Evolutionary conservation across 208 protist genomes (phyloP), one percentile per base, ranked within the genome.

Genomic region (Leptomonas seymouri): DNA sequence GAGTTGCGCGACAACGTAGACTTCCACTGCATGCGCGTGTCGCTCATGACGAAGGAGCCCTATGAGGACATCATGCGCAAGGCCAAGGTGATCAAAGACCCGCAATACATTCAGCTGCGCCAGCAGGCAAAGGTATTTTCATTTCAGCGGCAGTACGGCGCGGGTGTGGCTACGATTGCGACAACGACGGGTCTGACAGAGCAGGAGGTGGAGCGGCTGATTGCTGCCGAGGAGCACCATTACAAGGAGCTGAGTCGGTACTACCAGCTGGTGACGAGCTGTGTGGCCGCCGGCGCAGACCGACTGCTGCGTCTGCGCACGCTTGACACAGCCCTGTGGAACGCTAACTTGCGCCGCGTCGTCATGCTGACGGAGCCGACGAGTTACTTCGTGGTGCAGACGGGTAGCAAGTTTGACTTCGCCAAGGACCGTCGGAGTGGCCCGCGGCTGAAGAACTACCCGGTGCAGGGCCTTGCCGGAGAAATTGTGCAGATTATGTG

Each of bases 401-500:
- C 93, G 34, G 93, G 93, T 27, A 95, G 85, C 67, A 95, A 94
- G 74, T 94, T 95, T 58, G 85, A 94, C 77, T 92, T 97, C 54
- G 67, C 84, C 27, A 92, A 92, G 74, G 86, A 93, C 65, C 78
- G 85, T 44, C 91, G 91, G 66, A 89, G 79, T 42, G 77, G 93
- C 45, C 90, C 93, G 46, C 65, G 81, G 44, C 81, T 97, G 50
- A 97, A 97, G 82, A 97, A 97, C 80, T 96, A 97, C 71, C 93
- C 93, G 5, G 89, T 97, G 30, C 93, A 97, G 55, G 93, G 93
- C 18, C 65, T 96, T 1, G 93, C 90, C 1, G 93, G 89, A 0
- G 93, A 97, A 65, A 94, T 97, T 76, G 93, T 94, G 60, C 90
- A 97, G 64, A 90, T 97, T 55, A 94, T 96, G 85, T 94, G 87